Percentiles rank a stretch among this genome's conserved stretches.
These are phyloP conservation scores for Bacidia gigantensis DNA, from an alignment of 495 filamentous ascomycete genomes.

Conservation along the genomic window DNA sequence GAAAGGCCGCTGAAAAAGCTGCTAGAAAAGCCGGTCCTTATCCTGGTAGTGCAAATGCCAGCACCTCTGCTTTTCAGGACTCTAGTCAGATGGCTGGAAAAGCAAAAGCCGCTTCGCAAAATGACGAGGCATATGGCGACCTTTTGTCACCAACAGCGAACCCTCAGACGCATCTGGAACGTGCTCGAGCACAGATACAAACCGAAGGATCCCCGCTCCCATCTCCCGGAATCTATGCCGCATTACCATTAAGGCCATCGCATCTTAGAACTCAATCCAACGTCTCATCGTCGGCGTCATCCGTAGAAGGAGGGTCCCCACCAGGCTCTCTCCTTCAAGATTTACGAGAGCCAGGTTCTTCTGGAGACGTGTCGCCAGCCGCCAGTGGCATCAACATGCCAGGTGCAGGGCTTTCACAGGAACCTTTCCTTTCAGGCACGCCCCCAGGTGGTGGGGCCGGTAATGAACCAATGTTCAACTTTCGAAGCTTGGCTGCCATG, in stretches of 20 bases:
- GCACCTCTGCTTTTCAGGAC: slow-evolving; percentile 20
- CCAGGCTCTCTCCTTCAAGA: slow-evolving; percentile 37
- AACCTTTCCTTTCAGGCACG: slow-evolving; percentile 27
- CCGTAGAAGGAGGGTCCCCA: slow-evolving; percentile 45
- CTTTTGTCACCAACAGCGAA: slow-evolving; percentile 3
- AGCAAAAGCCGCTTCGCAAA: slow-evolving; percentile 23
- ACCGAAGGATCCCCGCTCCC: slow-evolving; percentile 17
- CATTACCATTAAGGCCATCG: slow-evolving; percentile 38
- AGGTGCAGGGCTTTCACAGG: slow-evolving; percentile 14
- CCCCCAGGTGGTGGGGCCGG: slow-evolving; percentile 38
- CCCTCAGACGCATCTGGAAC: slow-evolving; percentile 17
- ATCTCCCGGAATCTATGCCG: slow-evolving; percentile 17
- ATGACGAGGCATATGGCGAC: slow-evolving; percentile 7
- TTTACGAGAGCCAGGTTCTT: slow-evolving; percentile 29
- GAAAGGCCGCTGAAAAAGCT: slow-evolving; percentile 56
- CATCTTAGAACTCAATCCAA: slow-evolving; percentile 71
- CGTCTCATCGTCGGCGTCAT: slow-evolving; percentile 69
- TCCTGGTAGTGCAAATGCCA: slow-evolving; percentile 27
- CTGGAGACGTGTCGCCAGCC: slow-evolving; percentile 26
- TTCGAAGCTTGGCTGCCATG: slow-evolving; percentile 73
- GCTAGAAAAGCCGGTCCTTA: slow-evolving; percentile 41
- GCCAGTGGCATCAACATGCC: slow-evolving; percentile 24
- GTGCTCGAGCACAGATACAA: slow-evolving; percentile 17
- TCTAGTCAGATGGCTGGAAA: slow-evolving; percentile 43
- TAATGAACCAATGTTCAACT: slow-evolving; percentile 78